These are phyloP conservation scores for Penicillium angulare DNA, from an alignment of 495 filamentous ascomycete genomes.

Conservation along the genomic window DNA sequence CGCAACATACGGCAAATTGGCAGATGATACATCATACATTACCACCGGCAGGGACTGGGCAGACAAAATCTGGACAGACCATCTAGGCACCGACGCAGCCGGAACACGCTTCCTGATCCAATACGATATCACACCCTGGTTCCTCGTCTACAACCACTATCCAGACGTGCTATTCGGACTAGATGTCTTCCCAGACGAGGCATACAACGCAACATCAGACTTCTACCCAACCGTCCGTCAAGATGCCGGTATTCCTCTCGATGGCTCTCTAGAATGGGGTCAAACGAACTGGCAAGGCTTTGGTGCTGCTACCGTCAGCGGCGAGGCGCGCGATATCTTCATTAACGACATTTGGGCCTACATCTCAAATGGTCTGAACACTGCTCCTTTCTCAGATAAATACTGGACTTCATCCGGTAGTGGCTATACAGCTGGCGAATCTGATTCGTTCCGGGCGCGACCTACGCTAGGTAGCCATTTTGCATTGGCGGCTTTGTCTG, in stretches of 20 bases:
- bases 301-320: slow-evolving; percentile 26
- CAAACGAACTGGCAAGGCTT: slow-evolving; percentile 42
- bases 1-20: slow-evolving; percentile 36
- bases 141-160: slow-evolving; percentile 39
- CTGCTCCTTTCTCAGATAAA: slow-evolving; percentile 38
- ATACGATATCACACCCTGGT: slow-evolving; percentile 33
- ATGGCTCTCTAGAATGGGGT: slow-evolving; percentile 31
- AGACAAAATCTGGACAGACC: slow-evolving; percentile 37
- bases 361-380: slow-evolving; percentile 39
- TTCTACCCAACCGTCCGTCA: slow-evolving; percentile 33
- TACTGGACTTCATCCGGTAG: slow-evolving; percentile 25
- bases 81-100: slow-evolving; percentile 30
- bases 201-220: slow-evolving; percentile 31
- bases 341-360: slow-evolving; percentile 37
- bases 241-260: slow-evolving; percentile 32
- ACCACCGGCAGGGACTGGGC: slow-evolving; percentile 32
- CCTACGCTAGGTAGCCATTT: slow-evolving; percentile 23
- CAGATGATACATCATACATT: slow-evolving; percentile 33
- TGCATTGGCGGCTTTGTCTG: slow-evolving; percentile 17
- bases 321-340: slow-evolving; percentile 20
- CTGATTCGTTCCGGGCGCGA: slow-evolving; percentile 19
- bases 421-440: slow-evolving; percentile 9
- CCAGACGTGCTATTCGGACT: slow-evolving; percentile 39
- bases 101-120: slow-evolving; percentile 41
- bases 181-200: slow-evolving; percentile 31